Base-by-base conservation (phyloP, 495 filamentous ascomycete species). In the Clohesyomyces aquaticus region DNA sequence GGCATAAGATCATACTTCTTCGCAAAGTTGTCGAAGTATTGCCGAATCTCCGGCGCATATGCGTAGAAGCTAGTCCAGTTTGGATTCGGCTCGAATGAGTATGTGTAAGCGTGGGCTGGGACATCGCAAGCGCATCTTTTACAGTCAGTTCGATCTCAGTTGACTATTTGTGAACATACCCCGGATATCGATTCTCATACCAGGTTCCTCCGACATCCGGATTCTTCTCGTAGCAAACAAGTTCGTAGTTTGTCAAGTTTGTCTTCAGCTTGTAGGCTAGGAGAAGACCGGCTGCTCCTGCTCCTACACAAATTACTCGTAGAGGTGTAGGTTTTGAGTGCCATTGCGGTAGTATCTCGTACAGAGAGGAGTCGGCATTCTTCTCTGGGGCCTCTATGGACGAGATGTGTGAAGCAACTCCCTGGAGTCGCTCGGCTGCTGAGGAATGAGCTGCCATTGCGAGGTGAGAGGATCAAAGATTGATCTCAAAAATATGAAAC, bases 91-190 rank as follows among this genome's bases (percentile, higher is more conserved):
- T 69, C 69, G 49, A 65, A 73, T 0, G 66, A 55, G 25, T 70
- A 71, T 0, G 71, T 71, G 51, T 69, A 73, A 2, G 42, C 63
- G 38, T 73, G 71, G 16, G 68, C 65, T 28, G 68, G 71, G 38
- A 64, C 59, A 26, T 67, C 63, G 27, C 55, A 50, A 18, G 65
- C 29, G 41, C 52, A 59, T 27, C 61, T 42, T 16, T 18, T 9
- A 25, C 21, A 32, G 8, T 16, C 26, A 41, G n/a, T 3, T 55
- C 52, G 14, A 8, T 11, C 4, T 35, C 26, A 12, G n/a, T 9
- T 38, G 14, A 19, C 3, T 42, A 11, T 9, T 25, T 4, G 29
- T 12, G n/a, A 12, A 21, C 52, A 12, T 42, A 55, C 41, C 55
- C 55, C 3, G 55, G 55, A 59, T 59, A 59, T 6, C 27, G 10